Evolutionary conservation across 495 filamentous ascomycete species (phyloP), one percentile per base, ranked within the genome.

Genomic region (Pyrenopolyporus hunteri): DNA sequence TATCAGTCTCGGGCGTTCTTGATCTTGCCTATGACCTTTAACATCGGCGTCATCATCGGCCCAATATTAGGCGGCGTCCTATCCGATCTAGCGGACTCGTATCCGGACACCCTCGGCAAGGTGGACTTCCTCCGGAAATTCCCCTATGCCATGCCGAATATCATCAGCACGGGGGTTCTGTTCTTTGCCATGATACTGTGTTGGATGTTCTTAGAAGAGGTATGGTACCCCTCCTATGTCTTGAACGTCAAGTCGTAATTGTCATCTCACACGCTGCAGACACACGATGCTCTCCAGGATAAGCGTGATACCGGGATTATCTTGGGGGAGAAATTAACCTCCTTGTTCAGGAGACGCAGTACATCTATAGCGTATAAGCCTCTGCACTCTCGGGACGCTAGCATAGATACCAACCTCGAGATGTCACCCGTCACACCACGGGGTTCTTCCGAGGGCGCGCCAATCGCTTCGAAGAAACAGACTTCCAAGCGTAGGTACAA

Each of bases 31-130:
- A 87, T 89, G 81, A 85, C 83, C 4, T 93, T 91, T 66, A 93
- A 93, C 66, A 81, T 92, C 57, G 90, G 89, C 2, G 81, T 88
- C 26, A 85, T 92, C 52, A 83, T 91, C 61, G 90, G 89, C n/a
- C 87, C 87, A 64, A 79, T 89, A 7, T 77, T 91, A 47, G 90
- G 90, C 45, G 89, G 90, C 22, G 66, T 91, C 59, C 77, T 92
- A 26, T 85, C 89, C 11, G 88, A 94, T 69, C 90, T 87, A 1
- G 88, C 90, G 2, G 80, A 76, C 13, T 86, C 79, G 52, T 92
- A 89, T 62, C 89, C 90, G 0, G 67, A 70, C 2, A 60, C 88
- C 0, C 92, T 93, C 64, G 88, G 89, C 6, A 78, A 88, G 5
- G 78, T 90, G 13, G 64, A 77, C 26, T 93, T 89, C 81, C 81